These are phyloP conservation scores for Termitomyces sp. DNA, from an alignment of 768 basidiomycete genomes.

Conservation along the genomic window DNA sequence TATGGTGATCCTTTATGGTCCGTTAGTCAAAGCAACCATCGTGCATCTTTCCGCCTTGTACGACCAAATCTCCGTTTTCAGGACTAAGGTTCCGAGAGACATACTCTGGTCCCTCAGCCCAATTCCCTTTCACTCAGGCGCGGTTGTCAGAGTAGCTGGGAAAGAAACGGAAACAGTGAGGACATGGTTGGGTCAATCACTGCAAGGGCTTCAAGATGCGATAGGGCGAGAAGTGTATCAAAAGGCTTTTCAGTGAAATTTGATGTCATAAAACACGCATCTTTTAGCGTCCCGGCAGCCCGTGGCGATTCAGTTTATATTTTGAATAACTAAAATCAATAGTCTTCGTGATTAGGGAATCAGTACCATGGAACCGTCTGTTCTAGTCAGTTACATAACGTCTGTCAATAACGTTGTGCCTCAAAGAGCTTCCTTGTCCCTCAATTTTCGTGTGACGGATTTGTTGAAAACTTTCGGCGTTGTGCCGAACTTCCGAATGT, in stretches of 20 bases:
- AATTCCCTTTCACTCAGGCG: slow-evolving; percentile 34
- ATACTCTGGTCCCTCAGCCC: slow-evolving; percentile 81
- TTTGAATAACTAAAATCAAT: background rate
- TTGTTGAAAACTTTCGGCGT: background rate
- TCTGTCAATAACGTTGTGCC: background rate
- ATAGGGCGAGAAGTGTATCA: slow-evolving; percentile 62
- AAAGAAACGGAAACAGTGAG: slow-evolving; percentile 71
- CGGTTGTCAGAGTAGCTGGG: slow-evolving; percentile 70
- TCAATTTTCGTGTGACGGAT: background rate
- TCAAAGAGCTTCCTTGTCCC: background rate
- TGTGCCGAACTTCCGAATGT: background rate
- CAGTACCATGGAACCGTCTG: background rate
- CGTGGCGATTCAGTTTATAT: background rate
- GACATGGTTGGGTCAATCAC: slow-evolving; percentile 55
- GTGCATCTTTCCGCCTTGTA: slow-evolving; percentile 43
- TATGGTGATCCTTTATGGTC: slow-evolving; percentile 76
- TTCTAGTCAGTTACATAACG: background rate
- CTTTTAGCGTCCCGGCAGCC: background rate
- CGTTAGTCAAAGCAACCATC: slow-evolving; percentile 44
- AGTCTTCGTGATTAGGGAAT: background rate
- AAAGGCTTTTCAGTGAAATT: slow-evolving; percentile 45
- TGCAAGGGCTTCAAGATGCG: slow-evolving; percentile 44
- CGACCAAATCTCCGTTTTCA: slow-evolving; percentile 56
- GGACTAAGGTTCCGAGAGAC: slow-evolving; percentile 47
- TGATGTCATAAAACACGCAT: background rate